Evolutionary conservation across 108 stramenopile genomes (phyloP).

Genomic region (Fistulifera pelliculosa): DNA sequence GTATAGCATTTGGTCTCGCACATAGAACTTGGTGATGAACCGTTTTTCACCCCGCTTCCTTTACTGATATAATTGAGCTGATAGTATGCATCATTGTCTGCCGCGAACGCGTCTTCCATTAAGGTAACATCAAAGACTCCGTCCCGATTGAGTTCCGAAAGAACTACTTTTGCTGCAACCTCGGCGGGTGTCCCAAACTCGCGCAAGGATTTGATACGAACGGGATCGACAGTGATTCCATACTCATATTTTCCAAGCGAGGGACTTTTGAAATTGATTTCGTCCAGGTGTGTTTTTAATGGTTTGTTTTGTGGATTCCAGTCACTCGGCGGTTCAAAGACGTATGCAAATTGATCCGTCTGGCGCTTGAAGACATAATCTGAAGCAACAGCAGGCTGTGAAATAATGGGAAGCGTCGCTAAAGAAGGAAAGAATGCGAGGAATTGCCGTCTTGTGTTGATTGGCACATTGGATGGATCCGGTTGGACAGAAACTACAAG

Average conservation of each 20-base stretch:
- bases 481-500: no score
- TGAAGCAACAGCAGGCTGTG: neutral
- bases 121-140: conserved; percentile 76
- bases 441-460: no score
- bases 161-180: conserved; percentile 75
- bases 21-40: conserved; percentile 53
- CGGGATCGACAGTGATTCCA: conserved; percentile 78
- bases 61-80: conserved; percentile 52
- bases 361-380: neutral
- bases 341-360: conserved; percentile 2
- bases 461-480: no score
- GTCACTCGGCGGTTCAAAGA: conserved; percentile 9
- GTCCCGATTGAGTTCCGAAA: conserved; percentile 77
- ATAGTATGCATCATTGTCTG: conserved; percentile 18
- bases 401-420: no score
- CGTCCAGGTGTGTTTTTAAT: conserved; percentile 73
- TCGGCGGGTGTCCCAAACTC: conserved; percentile 77
- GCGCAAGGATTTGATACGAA: conserved; percentile 47
- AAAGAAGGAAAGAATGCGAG: no score
- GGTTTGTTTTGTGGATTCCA: conserved; percentile 33
- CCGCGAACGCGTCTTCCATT: conserved; percentile 48
- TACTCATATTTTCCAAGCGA: conserved; percentile 25
- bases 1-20: conserved; percentile 50
- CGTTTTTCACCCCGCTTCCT: conserved; percentile 67
- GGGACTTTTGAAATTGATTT: conserved; percentile 38